These are phyloP conservation scores for Lodderomyces oxycetoniae DNA, from an alignment of 1,139 yeast genomes.

Conservation along the genomic window DNA sequence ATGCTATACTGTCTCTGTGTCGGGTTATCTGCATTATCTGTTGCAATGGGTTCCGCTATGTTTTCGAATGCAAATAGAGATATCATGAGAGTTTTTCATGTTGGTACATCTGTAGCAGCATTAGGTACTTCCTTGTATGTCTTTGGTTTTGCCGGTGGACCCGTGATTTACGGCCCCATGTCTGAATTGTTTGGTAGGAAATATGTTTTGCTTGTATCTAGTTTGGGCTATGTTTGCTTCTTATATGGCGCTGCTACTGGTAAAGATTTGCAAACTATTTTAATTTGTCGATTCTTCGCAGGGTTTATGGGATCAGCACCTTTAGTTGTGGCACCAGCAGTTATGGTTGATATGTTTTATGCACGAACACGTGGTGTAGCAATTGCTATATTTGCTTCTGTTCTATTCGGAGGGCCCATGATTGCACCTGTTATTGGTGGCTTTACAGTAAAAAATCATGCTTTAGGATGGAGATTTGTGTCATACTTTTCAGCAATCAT, in stretches of 20 bases:
- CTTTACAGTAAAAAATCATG: constrained; percentile 27
- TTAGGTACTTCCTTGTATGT: constrained; percentile 39
- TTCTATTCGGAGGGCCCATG: constrained; percentile 45
- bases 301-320: constrained; percentile 43
- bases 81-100: constrained; percentile 25
- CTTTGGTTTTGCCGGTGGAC: constrained; percentile 43
- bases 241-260: constrained; percentile 38
- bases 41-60: constrained; percentile 49
- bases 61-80: constrained; percentile 27
- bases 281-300: constrained; percentile 39
- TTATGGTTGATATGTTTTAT: constrained; percentile 36
- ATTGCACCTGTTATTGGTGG: constrained; percentile 40
- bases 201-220: constrained; percentile 24
- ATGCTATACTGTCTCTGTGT: constrained; percentile 21
- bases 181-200: constrained; percentile 40
- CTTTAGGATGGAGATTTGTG: constrained; percentile 57
- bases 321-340: constrained; percentile 40
- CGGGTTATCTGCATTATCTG: constrained; percentile 31
- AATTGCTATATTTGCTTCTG: constrained; percentile 29
- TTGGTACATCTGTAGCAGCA: constrained; percentile 31
- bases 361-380: constrained; percentile 35
- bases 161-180: constrained; percentile 40
- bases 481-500: constrained; percentile 50
- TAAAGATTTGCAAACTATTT: constrained; percentile 34
- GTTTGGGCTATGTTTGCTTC: constrained; percentile 31